Evolutionary conservation across 352 stramenopile genomes (phyloP).

Genomic region (Globisporangium carolinianum): DNA sequence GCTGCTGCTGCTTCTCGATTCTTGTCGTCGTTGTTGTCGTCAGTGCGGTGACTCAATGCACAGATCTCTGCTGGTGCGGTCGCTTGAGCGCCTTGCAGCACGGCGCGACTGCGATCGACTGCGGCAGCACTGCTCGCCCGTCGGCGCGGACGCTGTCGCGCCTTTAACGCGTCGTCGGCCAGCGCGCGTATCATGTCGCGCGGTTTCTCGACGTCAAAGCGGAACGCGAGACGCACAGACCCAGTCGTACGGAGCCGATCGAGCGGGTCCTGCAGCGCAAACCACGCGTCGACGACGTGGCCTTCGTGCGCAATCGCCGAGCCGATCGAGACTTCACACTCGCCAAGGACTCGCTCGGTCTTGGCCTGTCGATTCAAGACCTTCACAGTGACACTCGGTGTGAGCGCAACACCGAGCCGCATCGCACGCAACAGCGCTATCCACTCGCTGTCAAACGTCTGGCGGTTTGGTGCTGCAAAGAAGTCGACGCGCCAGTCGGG

Average conservation of each 20-base stretch:
- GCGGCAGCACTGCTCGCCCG: constrained; percentile 2
- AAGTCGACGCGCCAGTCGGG: constrained; percentile 55
- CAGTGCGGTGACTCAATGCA: background rate
- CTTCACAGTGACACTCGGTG: constrained; percentile 55
- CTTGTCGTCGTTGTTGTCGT: background rate
- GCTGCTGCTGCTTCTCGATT: background rate
- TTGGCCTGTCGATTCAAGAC: constrained; percentile 72
- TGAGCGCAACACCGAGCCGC: constrained; percentile 49
- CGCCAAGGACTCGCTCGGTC: constrained; percentile 58
- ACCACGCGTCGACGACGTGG: constrained; percentile 61
- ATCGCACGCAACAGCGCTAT: constrained; percentile 37
- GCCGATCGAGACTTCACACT: constrained; percentile 65
- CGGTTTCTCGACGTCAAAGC: constrained; percentile 53
- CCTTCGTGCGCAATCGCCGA: constrained; percentile 70
- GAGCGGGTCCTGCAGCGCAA: constrained; percentile 34
- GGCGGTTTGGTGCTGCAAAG: constrained; percentile 17
- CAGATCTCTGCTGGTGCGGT: background rate
- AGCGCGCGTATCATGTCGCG: constrained; percentile 6
- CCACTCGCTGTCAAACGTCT: constrained; percentile 31
- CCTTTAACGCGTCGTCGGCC: background rate
- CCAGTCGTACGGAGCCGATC: constrained; percentile 18
- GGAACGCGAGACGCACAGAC: constrained; percentile 39
- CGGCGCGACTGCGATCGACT: constrained; percentile 2
- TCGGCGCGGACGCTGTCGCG: background rate
- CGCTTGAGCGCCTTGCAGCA: background rate